Evolutionary conservation across 1,139 yeast species (phyloP), one percentile per base, ranked within the genome.

Genomic region (Nakaseomyces nivariensis): DNA sequence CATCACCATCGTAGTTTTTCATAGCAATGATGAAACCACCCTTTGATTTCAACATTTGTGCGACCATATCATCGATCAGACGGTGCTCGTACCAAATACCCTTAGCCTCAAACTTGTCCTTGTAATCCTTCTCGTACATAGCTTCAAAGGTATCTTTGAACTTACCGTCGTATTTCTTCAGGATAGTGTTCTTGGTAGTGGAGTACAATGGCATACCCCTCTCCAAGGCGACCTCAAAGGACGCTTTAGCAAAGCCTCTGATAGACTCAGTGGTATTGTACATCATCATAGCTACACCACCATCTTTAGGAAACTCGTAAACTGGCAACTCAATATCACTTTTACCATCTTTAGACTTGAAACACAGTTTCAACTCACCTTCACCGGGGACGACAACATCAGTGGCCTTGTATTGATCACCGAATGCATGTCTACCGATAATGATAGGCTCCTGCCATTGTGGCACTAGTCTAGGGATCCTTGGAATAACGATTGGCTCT

Each of bases 1-100:
- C 97, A 66, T 89, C 97, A 68, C 97, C 97, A 67, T 89, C 97
- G 72, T 89, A 89, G 75, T 90, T 90, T 76, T 90, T 89, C 80
- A 90, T 78, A 51, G 97, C 97, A 73, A 90, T 81, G 58, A 89
- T 84, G 70, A 78, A 90, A 22, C 97, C 97, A 60, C 97, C 97
- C 67, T 79, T 79, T 49, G 96, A 86, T 74, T 89, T 90, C 70
- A 89, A 73, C 96, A 89, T 89, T 74, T 90, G 97, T 24, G 97
- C 97, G 54, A 90, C 97, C 97, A 89, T 89, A 68, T 89, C 97
- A 71, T 89, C 97, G 60, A 90, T 89, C 66, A 89, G 76, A 64
- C 97, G 82, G 76, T 89, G 97, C 73, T 90, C 96, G 70, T 86
- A 89, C 87, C 92, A 87, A 68, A 89, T 83, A 25, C 87, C 90